Evolutionary conservation across 2,329 filamentous ascomycete species (phyloP).

Genomic region (Colletotrichum tanaceti): DNA sequence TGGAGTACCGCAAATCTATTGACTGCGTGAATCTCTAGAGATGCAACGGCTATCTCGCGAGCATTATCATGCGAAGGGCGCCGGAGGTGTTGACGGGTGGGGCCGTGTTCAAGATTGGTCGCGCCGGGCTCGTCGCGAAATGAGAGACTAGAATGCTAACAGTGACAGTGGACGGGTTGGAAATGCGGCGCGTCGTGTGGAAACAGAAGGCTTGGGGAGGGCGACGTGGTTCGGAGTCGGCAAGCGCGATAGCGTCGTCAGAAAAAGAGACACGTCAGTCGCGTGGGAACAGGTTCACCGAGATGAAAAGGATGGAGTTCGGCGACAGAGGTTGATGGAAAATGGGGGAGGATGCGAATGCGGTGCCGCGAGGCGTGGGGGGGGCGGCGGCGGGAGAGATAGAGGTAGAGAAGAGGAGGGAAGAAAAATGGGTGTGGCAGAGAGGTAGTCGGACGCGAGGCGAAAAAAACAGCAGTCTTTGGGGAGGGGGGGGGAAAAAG

Average conservation of each 20-base stretch:
- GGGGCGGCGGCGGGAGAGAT: not conserved
- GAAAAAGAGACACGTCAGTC: slow-evolving; percentile 36
- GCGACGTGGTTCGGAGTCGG: slow-evolving; percentile 29
- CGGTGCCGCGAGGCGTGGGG: slow-evolving; percentile 41
- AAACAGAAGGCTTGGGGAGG: slow-evolving; percentile 1
- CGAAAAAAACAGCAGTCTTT: slow-evolving; percentile 57
- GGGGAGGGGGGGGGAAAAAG: slow-evolving; percentile 47
- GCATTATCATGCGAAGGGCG: slow-evolving; percentile 39
- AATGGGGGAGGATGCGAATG: slow-evolving; percentile 25
- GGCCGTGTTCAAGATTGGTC: slow-evolving; percentile 37
- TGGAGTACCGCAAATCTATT: slow-evolving; percentile 31
- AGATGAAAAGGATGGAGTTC: slow-evolving; percentile 39
- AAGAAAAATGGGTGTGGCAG: slow-evolving; percentile 44
- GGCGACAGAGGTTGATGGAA: slow-evolving; percentile 27
- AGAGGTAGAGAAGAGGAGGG: no score
- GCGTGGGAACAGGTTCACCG: slow-evolving; percentile 33
- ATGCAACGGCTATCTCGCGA: slow-evolving; percentile 38
- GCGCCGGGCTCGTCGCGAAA: slow-evolving; percentile 41
- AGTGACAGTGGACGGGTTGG: slow-evolving; percentile 19
- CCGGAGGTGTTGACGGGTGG: slow-evolving; percentile 29
- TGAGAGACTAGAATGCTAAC: slow-evolving; percentile 39
- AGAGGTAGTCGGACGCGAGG: slow-evolving; percentile 47
- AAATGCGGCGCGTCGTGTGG: slow-evolving; percentile 39
- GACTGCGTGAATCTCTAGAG: slow-evolving; percentile 40
- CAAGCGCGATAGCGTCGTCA: slow-evolving; percentile 31